Evolutionary conservation across 1,284 basidiomycete species (phyloP).

Genomic region (Leccinum subfulvum): DNA sequence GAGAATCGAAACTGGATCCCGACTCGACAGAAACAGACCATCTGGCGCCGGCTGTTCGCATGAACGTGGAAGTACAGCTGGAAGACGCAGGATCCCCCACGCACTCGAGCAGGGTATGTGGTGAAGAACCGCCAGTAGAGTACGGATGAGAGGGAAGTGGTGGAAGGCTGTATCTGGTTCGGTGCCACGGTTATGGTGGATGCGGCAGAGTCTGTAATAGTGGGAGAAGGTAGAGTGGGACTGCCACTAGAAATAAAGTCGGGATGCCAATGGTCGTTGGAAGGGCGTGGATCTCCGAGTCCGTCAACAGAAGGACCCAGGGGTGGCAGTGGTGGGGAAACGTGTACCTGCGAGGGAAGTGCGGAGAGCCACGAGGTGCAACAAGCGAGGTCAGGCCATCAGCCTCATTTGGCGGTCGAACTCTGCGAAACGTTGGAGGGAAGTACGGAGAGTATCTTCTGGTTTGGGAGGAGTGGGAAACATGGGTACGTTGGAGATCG

Average conservation of each 20-base stretch:
- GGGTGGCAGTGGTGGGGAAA: slow-evolving; percentile 37
- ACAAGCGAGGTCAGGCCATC: too few relatives aligned
- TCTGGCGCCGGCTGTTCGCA: slow-evolving; percentile 19
- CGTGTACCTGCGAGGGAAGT: slow-evolving; percentile 33
- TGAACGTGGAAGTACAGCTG: slow-evolving; percentile 15
- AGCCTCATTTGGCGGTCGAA: too few relatives aligned
- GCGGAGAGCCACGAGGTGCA: slow-evolving; percentile 39
- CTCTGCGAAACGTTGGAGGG: too few relatives aligned
- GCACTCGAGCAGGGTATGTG: slow-evolving; percentile 16
- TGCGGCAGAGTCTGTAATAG: slow-evolving; percentile 7
- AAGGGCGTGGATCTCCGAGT: slow-evolving; percentile 12
- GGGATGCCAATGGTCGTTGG: slow-evolving; percentile 20
- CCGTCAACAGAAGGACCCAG: slow-evolving; percentile 21
- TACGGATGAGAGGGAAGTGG: neutral
- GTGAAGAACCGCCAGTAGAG: slow-evolving; percentile 14
- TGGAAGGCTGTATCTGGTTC: neutral
- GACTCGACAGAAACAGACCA: slow-evolving; percentile 12
- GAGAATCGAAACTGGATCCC: slow-evolving; percentile 10
- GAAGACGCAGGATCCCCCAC: slow-evolving; percentile 14
- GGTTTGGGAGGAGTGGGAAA: too few relatives aligned
- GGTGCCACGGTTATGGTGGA: slow-evolving; percentile 17
- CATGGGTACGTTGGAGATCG: too few relatives aligned
- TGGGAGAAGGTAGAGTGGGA: slow-evolving; percentile 4
- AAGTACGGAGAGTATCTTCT: too few relatives aligned
- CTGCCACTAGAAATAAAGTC: slow-evolving; percentile 18